phyloP scores from a whole-genome alignment of 73 alveolate species.

The Tetrahymena thermophila region DNA sequence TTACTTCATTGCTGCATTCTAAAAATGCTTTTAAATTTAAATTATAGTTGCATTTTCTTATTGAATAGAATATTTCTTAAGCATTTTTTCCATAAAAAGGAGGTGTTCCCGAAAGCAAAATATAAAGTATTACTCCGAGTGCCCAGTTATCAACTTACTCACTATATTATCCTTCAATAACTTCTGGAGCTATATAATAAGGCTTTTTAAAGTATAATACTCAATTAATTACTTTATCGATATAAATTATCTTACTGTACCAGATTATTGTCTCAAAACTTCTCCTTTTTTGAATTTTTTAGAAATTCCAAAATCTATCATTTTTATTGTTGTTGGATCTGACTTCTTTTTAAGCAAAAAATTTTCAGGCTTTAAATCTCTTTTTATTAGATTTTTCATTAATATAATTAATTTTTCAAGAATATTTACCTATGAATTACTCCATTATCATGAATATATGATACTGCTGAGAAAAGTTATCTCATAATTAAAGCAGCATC shows the following conservation, averaged over 20 bases:
- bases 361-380: slow-evolving; percentile 89
- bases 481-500: slow-evolving; percentile 73
- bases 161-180: slow-evolving; percentile 18
- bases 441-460: slow-evolving; percentile 78
- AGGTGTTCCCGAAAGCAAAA: slow-evolving; percentile 23
- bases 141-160: slow-evolving; percentile 43
- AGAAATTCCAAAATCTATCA: slow-evolving; percentile 90
- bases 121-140: slow-evolving; percentile 24
- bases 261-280: slow-evolving; percentile 12
- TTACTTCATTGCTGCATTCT: slow-evolving; percentile 7
- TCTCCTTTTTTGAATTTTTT: slow-evolving; percentile 4
- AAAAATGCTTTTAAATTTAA: background rate
- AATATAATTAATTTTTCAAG: background rate
- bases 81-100: slow-evolving; percentile 23
- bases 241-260: slow-evolving; percentile 10
- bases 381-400: background rate
- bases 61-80: background rate
- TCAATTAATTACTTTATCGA: background rate
- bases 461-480: slow-evolving; percentile 68
- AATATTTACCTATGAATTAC: slow-evolving; percentile 56
- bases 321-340: slow-evolving; percentile 50
- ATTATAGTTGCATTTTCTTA: background rate
- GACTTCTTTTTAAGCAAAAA: slow-evolving; percentile 63
- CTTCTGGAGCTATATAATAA: slow-evolving; percentile 42
- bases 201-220: slow-evolving; percentile 1